Base-by-base conservation (phyloP, 1,284 basidiomycete genomes). In the Fistulina hepatica region DNA sequence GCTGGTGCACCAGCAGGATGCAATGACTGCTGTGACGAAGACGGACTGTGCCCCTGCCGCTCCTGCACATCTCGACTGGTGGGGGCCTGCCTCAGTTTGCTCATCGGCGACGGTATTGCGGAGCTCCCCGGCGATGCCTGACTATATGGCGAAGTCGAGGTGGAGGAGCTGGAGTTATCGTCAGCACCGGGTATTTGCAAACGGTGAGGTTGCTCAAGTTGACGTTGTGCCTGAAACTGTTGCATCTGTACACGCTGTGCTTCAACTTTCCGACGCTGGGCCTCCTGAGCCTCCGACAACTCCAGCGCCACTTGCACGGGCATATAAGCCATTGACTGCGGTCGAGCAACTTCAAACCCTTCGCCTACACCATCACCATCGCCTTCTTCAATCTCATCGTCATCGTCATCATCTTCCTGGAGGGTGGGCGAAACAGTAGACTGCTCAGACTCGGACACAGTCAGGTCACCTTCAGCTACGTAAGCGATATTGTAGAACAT, bases 321-420 rank as follows among this genome's bases (percentile, higher is more conserved):
- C n/a, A n/a, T n/a, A n/a, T n/a, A n/a, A n/a, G n/a, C 40, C 36
- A 46, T 24, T n/a, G 41, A 44, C 26, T 52, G 50, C 24, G 53
- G 32, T 21, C 48, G n/a, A n/a, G n/a, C n/a, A n/a, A n/a, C n/a
- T n/a, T n/a, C n/a, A n/a, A n/a, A n/a, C n/a, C 43, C 45, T 10
- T 36, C 42, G 26, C 41, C 44, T 16, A 38, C 48, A 10, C 32
- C 32, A 19, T 20, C 17, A 8, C 30, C 34, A 15, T 49, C 50
- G 6, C 37, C 50, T 17, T 38, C 44, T 12, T 52, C 52, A 11
- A 6, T 26, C 12, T 51, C 54, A 7, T 53, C 58, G 2, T 57
- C 57, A 17, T 62, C 61, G 6, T 53, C 54, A 15, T 57, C 60
- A 7, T 64, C 67, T 24, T 76, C 76, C 10, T 69, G 71, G 58